Conservation (phyloP, 768 basidiomycete genomes). For the Candolleomyces aberdarensis region DNA sequence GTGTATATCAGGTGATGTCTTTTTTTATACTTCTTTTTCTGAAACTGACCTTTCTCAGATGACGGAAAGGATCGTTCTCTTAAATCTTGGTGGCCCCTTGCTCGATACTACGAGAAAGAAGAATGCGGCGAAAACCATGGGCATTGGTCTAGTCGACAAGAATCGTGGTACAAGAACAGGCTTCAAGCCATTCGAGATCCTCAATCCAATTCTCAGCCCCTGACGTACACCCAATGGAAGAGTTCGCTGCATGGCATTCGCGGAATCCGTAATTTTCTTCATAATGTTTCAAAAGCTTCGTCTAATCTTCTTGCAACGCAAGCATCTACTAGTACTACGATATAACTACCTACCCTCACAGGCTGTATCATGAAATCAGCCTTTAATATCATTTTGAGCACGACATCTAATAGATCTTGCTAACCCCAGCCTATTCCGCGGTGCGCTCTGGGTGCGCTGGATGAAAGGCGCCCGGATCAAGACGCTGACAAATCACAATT, state of each 20-base stretch:
- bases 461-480: no score
- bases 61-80: background rate
- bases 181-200: background rate
- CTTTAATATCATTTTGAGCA: no score
- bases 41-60: background rate
- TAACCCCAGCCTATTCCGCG: no score
- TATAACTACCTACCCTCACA: no score
- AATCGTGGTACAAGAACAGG: background rate
- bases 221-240: background rate
- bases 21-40: no score
- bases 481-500: no score
- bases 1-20: slow-evolving; percentile 1
- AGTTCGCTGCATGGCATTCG: background rate
- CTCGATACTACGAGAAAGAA: background rate
- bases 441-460: no score
- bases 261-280: background rate
- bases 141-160: background rate
- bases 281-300: no score
- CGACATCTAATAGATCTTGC: no score
- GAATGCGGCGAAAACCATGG: slow-evolving; percentile 3
- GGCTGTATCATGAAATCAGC: no score
- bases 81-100: slow-evolving; percentile 1
- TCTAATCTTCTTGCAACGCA: no score
- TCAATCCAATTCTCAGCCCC: background rate
- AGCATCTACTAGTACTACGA: no score